Evolutionary conservation across 768 basidiomycete species (phyloP).

Genomic region (Holtermannia corniformis): DNA sequence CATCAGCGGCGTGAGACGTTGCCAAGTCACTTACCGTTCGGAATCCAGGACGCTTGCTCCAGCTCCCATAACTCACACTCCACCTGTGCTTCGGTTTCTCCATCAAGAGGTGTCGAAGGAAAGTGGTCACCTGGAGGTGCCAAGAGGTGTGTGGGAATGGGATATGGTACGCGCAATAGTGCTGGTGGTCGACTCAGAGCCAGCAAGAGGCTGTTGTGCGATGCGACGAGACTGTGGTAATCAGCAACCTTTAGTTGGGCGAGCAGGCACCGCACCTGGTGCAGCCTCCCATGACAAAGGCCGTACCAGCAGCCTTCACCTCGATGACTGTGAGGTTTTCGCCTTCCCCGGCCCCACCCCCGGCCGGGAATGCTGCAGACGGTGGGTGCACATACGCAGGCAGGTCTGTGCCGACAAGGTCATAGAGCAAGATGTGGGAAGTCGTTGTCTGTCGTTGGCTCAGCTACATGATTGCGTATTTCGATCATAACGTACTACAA

Average conservation of each 20-base stretch:
- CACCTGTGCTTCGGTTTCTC: conserved; percentile 22
- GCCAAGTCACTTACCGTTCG: neutral
- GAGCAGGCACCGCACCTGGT: neutral
- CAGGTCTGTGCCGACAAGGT: conserved; percentile 50
- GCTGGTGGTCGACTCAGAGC: conserved; percentile 21
- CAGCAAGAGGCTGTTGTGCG: conserved; percentile 14
- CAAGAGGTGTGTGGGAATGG: conserved; percentile 22
- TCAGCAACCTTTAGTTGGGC: conserved; percentile 3
- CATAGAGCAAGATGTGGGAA: conserved; percentile 67
- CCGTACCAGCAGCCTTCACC: conserved; percentile 12
- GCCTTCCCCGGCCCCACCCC: conserved; percentile 33
- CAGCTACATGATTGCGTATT: neutral
- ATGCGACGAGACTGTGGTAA: conserved; percentile 10
- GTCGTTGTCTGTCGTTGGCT: conserved; percentile 54
- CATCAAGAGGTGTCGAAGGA: conserved; percentile 32
- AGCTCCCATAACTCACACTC: conserved; percentile 34
- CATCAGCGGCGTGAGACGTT: neutral
- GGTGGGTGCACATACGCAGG: conserved; percentile 16
- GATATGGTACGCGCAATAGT: conserved; percentile 26
- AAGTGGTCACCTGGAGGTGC: conserved; percentile 17
- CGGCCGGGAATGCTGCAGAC: conserved; percentile 7
- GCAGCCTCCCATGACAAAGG: conserved; percentile 29
- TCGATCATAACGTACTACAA: conserved; percentile 52
- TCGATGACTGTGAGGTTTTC: conserved; percentile 24
- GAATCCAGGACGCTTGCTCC: neutral